A percentile compares a stretch with the other conserved stretches of the same genome.
phyloP scores from a whole-genome alignment of 225 moss, liverwort and hornwort species.

The Pseudisothecium myosuroides region DNA sequence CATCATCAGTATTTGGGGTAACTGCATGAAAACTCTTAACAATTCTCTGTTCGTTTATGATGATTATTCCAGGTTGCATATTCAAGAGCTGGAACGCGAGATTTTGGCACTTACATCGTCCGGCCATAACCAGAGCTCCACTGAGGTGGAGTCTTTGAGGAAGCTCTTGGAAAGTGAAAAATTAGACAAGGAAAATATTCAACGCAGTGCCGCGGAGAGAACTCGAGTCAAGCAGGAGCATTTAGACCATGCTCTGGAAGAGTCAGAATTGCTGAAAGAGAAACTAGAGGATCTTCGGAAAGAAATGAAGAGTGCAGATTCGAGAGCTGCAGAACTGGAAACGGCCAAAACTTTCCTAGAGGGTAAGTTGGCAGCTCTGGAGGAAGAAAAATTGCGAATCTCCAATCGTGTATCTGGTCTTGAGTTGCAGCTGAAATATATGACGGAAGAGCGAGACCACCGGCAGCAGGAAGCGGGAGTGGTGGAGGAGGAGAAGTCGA shows the following conservation, averaged over 20 bases:
- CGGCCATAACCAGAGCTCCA: conserved; percentile 17
- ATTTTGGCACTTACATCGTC: conserved; percentile 42
- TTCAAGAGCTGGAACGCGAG: conserved; percentile 67
- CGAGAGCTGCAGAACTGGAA: conserved; percentile 59
- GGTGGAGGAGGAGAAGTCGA: conserved; percentile 38
- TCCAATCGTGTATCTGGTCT: conserved; percentile 49
- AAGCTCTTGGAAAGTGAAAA: conserved; percentile 41
- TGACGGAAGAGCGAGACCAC: conserved; percentile 54
- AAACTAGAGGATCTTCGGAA: conserved; percentile 41
- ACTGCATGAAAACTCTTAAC: not conserved
- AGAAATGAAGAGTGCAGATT: conserved; percentile 48
- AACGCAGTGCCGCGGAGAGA: conserved; percentile 40
- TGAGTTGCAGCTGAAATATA: conserved; percentile 58
- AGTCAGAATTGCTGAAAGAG: conserved; percentile 29
- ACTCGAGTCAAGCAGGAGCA: conserved; percentile 35
- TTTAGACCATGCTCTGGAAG: conserved; percentile 31
- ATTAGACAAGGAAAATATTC: conserved; percentile 36
- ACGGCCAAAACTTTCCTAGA: conserved; percentile 48
- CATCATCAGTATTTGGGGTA: not conserved
- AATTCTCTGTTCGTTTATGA: not conserved
- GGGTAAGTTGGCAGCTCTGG: conserved; percentile 51
- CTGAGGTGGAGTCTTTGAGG: conserved; percentile 39
- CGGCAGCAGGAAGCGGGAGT: conserved; percentile 48
- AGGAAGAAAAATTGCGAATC: conserved; percentile 52
- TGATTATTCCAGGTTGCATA: conserved; percentile 26